Evolutionary conservation across 495 filamentous ascomycete species (phyloP).

Genomic region (Rhizodiscina lignyota): DNA sequence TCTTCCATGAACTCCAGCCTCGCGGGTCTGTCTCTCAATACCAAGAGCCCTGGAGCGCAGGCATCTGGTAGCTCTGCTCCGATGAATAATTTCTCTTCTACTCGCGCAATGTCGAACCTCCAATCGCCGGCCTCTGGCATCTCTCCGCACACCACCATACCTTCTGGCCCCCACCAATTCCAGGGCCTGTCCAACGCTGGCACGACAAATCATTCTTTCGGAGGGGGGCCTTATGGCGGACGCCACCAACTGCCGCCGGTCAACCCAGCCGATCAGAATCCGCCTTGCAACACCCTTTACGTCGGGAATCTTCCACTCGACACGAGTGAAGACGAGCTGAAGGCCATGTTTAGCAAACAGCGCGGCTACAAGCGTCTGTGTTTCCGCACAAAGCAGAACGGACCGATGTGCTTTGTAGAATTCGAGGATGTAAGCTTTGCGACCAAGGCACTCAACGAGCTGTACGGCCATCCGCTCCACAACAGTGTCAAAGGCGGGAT

Average conservation of each 20-base stretch:
- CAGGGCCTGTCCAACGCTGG: too few relatives aligned
- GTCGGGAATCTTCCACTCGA: slow-evolving; percentile 91
- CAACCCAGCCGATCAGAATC: slow-evolving; percentile 93
- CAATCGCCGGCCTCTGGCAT: background rate
- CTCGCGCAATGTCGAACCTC: slow-evolving; percentile 22
- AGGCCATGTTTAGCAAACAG: slow-evolving; percentile 84
- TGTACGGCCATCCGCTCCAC: slow-evolving; percentile 77
- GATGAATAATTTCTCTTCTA: slow-evolving; percentile 32
- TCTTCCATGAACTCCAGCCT: slow-evolving; percentile 53
- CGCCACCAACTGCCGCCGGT: slow-evolving; percentile 69
- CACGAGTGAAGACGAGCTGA: slow-evolving; percentile 91
- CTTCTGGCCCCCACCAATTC: slow-evolving; percentile 37
- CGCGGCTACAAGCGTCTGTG: slow-evolving; percentile 93
- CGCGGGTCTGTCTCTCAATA: slow-evolving; percentile 58
- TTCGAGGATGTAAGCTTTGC: slow-evolving; percentile 92
- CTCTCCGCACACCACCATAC: slow-evolving; percentile 18
- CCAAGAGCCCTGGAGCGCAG: slow-evolving; percentile 24
- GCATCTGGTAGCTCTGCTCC: too few relatives aligned
- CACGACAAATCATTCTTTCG: too few relatives aligned
- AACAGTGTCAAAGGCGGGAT: slow-evolving; percentile 95
- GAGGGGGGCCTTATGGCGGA: too few relatives aligned
- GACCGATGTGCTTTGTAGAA: slow-evolving; percentile 98
- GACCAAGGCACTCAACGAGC: slow-evolving; percentile 79
- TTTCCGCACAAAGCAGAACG: slow-evolving; percentile 95
- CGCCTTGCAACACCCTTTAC: slow-evolving; percentile 94